Percentiles rank a stretch among this genome's conserved stretches.
These are phyloP conservation scores for Eruca vesicaria DNA, from an alignment of 441 rosid species.

Conservation along the genomic window DNA sequence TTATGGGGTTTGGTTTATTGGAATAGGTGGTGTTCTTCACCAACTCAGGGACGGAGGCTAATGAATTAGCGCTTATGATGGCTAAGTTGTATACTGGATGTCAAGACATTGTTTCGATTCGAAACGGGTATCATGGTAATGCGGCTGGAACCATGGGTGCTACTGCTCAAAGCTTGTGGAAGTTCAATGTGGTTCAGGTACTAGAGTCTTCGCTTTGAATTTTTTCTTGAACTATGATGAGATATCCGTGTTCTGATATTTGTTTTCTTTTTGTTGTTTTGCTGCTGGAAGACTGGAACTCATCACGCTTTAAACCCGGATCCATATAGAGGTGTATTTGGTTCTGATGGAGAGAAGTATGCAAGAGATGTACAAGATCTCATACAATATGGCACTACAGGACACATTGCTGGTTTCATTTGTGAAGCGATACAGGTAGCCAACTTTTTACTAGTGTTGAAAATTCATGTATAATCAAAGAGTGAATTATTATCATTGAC, in stretches of 20 bases:
- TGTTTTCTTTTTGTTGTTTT: not conserved
- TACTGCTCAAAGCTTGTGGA: slow-evolving; percentile 79
- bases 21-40: slow-evolving; percentile 85
- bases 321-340: slow-evolving; percentile 91
- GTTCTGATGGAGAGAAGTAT: slow-evolving; percentile 87
- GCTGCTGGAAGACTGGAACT: slow-evolving; percentile 61
- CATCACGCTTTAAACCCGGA: slow-evolving; percentile 97
- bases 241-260: not conserved
- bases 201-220: not conserved
- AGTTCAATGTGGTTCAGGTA: slow-evolving; percentile 88
- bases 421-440: slow-evolving; percentile 91
- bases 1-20: not conserved
- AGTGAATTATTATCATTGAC: not conserved
- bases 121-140: slow-evolving; percentile 96
- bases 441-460: not conserved
- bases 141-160: slow-evolving; percentile 93
- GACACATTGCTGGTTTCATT: slow-evolving; percentile 81
- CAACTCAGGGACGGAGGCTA: slow-evolving; percentile 97
- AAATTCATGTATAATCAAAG: not conserved
- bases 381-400: slow-evolving; percentile 83
- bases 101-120: slow-evolving; percentile 77
- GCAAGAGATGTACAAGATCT: slow-evolving; percentile 82
- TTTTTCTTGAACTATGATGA: not conserved
- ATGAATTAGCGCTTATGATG: slow-evolving; percentile 94
- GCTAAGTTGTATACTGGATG: slow-evolving; percentile 87